phyloP scores from a whole-genome alignment of 2,329 filamentous ascomycete genomes.

The Periconia digitata region DNA sequence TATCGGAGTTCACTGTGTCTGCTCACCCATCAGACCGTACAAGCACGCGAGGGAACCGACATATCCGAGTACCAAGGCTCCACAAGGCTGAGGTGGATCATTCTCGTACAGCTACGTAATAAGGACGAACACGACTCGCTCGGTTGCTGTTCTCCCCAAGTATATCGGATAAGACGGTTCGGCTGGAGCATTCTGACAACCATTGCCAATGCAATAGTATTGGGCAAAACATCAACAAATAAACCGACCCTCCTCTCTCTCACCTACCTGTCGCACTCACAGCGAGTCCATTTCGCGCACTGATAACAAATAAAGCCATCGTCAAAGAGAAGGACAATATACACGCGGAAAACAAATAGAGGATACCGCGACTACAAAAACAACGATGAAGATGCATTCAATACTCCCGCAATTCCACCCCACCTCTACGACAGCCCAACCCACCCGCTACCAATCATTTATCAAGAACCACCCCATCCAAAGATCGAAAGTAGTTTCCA shows the following conservation, averaged over 20 bases:
- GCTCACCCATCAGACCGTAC: too few species aligned
- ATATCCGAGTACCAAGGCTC: neutral
- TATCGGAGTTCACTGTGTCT: too few species aligned
- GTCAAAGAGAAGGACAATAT: too few species aligned
- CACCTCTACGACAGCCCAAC: neutral
- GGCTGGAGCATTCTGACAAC: neutral
- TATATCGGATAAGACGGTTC: neutral
- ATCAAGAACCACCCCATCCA: constrained; percentile 1
- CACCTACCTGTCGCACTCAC: neutral
- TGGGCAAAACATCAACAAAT: neutral
- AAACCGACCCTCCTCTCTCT: neutral
- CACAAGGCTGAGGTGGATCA: neutral
- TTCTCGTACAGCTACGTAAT: neutral
- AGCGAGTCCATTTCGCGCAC: too few species aligned
- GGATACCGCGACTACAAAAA: too few species aligned
- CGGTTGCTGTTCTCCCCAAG: neutral
- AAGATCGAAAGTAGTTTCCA: neutral
- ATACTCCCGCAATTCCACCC: neutral
- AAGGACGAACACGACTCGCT: neutral
- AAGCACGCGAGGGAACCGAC: neutral
- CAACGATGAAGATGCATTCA: too few species aligned
- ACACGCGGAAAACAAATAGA: too few species aligned
- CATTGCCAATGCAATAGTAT: neutral
- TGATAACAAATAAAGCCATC: too few species aligned
- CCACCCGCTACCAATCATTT: neutral